Evolutionary conservation across 352 stramenopile genomes (phyloP), one percentile per base, ranked within the genome.

Genomic region (Pythium plurisporium): DNA sequence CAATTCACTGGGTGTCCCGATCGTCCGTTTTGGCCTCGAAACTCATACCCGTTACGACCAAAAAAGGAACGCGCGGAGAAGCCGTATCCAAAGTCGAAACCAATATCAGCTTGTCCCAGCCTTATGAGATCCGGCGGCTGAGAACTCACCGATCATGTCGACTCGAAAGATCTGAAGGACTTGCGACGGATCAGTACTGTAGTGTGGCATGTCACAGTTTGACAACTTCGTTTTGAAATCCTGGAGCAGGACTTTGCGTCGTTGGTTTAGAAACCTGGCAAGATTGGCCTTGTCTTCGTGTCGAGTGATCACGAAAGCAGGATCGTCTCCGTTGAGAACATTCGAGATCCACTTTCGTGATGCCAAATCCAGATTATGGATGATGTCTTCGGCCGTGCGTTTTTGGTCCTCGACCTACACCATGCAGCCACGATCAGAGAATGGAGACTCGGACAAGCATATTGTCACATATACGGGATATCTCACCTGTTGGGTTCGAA

Each of bases 341-440:
- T 29, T 43, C 1, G 79, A 80, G 62, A 89, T 75, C 75, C 76
- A 87, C 25, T 71, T 70, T 27, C 81, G 70, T 5, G 88, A 67
- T 23, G 73, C 55, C 50, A 89, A 54, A 36, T 89, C 81, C 23
- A 91, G 69, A 11, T 67, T 62, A 38, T 91, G 78, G 12, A 70
- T 40, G 15, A 82, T 29, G 20, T 64, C 80, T 8, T 59, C 56
- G 9, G 64, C 42, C 2, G 57, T 82, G 29, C 37, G 56, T 14
- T 62, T 23, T 23, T 70, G 67, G 58, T 89, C 76, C 10, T 27
- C 36, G 2, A 56, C 26, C 49, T 56, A 26, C 3, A 46, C 19
- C 9, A 44, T 12, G 19, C 17, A 44, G 7, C 9, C 2, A 44
- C 38, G 7, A 5, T 44, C 20, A 41, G 38, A 44, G 6, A 44